A percentile compares a stretch with the other conserved stretches of the same genome.
Conservation (phyloP, 257 asterid species). For the Nicotiana obtusifolia region DNA sequence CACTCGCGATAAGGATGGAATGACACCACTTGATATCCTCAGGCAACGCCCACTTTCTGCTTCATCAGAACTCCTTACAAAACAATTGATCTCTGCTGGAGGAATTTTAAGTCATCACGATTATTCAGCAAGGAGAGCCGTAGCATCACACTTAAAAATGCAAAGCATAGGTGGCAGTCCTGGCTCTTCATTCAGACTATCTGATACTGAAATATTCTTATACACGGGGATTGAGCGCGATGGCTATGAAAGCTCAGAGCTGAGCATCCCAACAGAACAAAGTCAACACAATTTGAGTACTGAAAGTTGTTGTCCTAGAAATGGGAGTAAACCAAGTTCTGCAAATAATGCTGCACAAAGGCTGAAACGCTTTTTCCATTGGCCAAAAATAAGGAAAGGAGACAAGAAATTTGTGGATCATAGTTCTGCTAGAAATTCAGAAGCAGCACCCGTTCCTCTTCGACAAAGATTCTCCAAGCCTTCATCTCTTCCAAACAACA, state of each 20-base stretch:
- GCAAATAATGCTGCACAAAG: constrained; percentile 36
- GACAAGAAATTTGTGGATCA: constrained; percentile 28
- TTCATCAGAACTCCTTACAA: constrained; percentile 57
- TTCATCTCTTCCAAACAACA: constrained; percentile 46
- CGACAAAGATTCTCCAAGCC: constrained; percentile 68
- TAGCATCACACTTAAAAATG: constrained; percentile 71
- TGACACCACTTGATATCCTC: constrained; percentile 79
- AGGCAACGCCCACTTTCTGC: constrained; percentile 60
- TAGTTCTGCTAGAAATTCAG: constrained; percentile 19
- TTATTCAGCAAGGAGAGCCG: constrained; percentile 54
- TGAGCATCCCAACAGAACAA: constrained; percentile 39
- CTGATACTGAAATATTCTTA: constrained; percentile 69
- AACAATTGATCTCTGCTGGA: constrained; percentile 73
- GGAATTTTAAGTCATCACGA: constrained; percentile 68
- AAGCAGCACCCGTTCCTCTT: constrained; percentile 51
- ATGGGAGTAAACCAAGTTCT: constrained; percentile 27
- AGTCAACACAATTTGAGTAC: constrained; percentile 22
- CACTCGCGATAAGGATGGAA: constrained; percentile 55
- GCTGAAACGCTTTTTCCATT: constrained; percentile 56
- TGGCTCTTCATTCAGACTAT: constrained; percentile 73
- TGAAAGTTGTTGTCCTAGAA: constrained; percentile 20
- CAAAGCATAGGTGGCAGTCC: constrained; percentile 77
- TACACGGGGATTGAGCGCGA: constrained; percentile 61
- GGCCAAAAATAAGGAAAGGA: constrained; percentile 49
- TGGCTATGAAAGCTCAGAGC: constrained; percentile 25